Conservation (phyloP, 176 grass and related monocot genomes). For the Puya raimondii region DNA sequence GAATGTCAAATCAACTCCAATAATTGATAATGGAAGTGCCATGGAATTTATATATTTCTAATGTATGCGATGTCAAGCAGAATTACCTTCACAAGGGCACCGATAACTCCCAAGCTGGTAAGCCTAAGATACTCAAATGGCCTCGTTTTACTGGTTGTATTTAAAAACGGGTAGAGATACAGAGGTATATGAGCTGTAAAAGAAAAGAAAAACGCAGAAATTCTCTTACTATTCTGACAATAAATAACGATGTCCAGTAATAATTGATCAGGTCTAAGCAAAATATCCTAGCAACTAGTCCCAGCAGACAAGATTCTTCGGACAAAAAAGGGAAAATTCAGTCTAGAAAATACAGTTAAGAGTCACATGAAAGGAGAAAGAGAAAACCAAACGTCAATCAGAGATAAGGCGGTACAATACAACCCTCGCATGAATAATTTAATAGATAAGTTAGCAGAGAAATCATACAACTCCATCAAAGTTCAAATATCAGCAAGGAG, state of each 20-base stretch:
- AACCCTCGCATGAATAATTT: not conserved
- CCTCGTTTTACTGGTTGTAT: slow-evolving; percentile 37
- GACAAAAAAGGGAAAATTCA: too few relatives aligned
- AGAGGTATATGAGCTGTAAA: slow-evolving; percentile 46
- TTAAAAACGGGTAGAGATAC: slow-evolving; percentile 60
- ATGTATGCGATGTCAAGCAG: not conserved
- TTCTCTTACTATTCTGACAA: not conserved
- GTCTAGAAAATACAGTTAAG: too few relatives aligned
- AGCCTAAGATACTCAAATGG: slow-evolving; percentile 70
- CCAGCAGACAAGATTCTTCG: not conserved
- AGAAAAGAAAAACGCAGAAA: not conserved
- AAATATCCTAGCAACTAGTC: not conserved
- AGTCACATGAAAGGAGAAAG: too few relatives aligned
- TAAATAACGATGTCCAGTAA: not conserved
- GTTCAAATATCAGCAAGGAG: too few relatives aligned
- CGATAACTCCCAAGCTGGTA: slow-evolving; percentile 64
- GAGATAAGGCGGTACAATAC: not conserved
- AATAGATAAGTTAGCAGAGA: not conserved
- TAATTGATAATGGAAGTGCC: not conserved
- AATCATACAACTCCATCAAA: too few relatives aligned
- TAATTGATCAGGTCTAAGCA: not conserved
- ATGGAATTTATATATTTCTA: not conserved
- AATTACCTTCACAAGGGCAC: slow-evolving; percentile 88
- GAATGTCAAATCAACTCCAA: too few relatives aligned
- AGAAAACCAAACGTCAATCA: not conserved